Conservation (phyloP, 352 stramenopile genomes). For the Phytophthora hibernalis region DNA sequence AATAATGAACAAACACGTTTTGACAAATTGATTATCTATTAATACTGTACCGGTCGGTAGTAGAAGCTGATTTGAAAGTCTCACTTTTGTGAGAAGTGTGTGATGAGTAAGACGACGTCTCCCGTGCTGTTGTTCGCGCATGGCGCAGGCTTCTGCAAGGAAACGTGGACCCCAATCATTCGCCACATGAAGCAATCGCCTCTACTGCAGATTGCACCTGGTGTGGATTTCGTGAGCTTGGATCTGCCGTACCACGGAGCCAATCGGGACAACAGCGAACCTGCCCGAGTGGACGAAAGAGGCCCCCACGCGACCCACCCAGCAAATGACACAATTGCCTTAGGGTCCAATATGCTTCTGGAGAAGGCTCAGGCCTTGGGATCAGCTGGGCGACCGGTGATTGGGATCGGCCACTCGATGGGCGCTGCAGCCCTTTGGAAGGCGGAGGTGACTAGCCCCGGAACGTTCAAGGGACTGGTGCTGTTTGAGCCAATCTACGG, state of each 20-base stretch:
- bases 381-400: conserved; percentile 28
- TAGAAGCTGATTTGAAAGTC: too few relatives aligned
- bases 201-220: conserved; percentile 13
- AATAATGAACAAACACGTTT: too few relatives aligned
- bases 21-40: too few relatives aligned
- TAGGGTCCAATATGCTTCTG: conserved; percentile 25
- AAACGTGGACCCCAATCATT: conserved; percentile 56
- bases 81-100: neutral
- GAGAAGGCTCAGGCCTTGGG: conserved; percentile 15
- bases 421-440: conserved; percentile 44
- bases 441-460: conserved; percentile 36
- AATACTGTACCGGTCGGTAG: too few relatives aligned
- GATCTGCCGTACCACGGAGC: conserved; percentile 54
- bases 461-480: conserved; percentile 52
- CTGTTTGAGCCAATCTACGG: conserved; percentile 61
- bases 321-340: conserved; percentile 36
- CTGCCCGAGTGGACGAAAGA: conserved; percentile 35
- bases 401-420: conserved; percentile 66
- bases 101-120: conserved; percentile 9
- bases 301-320: conserved; percentile 48
- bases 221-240: conserved; percentile 28
- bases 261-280: conserved; percentile 45
- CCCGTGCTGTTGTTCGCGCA: conserved; percentile 57
- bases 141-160: conserved; percentile 54
- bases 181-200: conserved; percentile 32